Conservation (phyloP, 2,329 filamentous ascomycete species). For the Thelonectria discophora region DNA sequence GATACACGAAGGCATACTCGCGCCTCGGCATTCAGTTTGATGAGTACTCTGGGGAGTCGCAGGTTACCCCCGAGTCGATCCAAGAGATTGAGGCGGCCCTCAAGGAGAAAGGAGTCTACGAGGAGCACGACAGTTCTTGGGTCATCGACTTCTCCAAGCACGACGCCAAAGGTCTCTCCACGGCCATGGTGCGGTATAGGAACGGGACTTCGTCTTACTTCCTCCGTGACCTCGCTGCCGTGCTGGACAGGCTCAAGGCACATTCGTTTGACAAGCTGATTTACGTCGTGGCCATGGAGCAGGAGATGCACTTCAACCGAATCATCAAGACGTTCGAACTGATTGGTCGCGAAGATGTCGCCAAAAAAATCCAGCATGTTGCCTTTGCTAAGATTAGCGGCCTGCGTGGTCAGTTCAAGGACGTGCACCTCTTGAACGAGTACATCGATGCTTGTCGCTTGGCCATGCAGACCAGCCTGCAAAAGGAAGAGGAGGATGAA, state of each 20-base stretch:
- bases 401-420: slow-evolving; percentile 28
- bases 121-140: slow-evolving; percentile 71
- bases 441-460: slow-evolving; percentile 29
- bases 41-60: slow-evolving; percentile 73
- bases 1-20: slow-evolving; percentile 63
- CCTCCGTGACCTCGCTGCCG: slow-evolving; percentile 76
- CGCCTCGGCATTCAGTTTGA: slow-evolving; percentile 66
- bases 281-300: slow-evolving; percentile 77
- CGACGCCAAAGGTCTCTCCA: slow-evolving; percentile 75
- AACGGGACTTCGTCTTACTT: slow-evolving; percentile 57
- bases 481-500: slow-evolving; percentile 21
- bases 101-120: slow-evolving; percentile 67
- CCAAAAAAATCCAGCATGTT: slow-evolving; percentile 47
- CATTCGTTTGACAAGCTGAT: slow-evolving; percentile 80
- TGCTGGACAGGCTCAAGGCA: slow-evolving; percentile 67
- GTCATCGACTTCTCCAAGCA: slow-evolving; percentile 77
- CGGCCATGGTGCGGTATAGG: slow-evolving; percentile 71
- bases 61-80: slow-evolving; percentile 61
- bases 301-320: slow-evolving; percentile 77
- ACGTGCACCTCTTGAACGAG: slow-evolving; percentile 31
- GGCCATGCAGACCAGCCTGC: slow-evolving; percentile 9
- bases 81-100: slow-evolving; percentile 66
- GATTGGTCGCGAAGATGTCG: slow-evolving; percentile 47
- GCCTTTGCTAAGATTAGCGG: slow-evolving; percentile 64
- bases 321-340: slow-evolving; percentile 68